Evolutionary conservation across 352 stramenopile genomes (phyloP).

Genomic region (Pythium inflatum): DNA sequence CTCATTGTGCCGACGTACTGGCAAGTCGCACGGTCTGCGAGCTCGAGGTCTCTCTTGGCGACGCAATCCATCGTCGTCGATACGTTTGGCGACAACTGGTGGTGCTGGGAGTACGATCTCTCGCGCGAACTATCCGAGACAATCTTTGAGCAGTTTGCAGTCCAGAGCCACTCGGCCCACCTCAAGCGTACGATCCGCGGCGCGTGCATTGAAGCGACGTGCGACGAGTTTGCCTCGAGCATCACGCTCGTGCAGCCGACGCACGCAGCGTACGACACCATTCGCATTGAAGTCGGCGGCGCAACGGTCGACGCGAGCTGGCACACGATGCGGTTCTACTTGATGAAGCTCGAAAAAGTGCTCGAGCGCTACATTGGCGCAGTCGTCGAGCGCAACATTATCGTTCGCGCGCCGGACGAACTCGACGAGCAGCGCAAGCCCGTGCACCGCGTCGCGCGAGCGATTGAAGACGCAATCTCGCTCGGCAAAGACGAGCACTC

Average conservation of each 20-base stretch:
- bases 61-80: background rate
- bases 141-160: slow-evolving; percentile 37
- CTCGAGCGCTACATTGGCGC: slow-evolving; percentile 18
- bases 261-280: background rate
- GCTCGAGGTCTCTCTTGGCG: background rate
- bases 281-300: slow-evolving; percentile 26
- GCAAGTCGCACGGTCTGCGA: slow-evolving; percentile 1
- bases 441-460: background rate
- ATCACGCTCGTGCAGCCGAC: slow-evolving; percentile 8
- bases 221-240: slow-evolving; percentile 17
- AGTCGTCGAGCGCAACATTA: background rate
- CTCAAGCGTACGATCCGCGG: slow-evolving; percentile 10
- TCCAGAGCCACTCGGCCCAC: slow-evolving; percentile 32
- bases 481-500: background rate
- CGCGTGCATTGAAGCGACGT: slow-evolving; percentile 16
- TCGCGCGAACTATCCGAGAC: slow-evolving; percentile 30
- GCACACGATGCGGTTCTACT: slow-evolving; percentile 24
- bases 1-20: slow-evolving; percentile 24
- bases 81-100: background rate
- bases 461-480: background rate
- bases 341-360: slow-evolving; percentile 31
- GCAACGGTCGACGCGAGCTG: background rate
- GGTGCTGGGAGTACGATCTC: slow-evolving; percentile 41
- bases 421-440: background rate
- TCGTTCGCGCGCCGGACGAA: background rate